Evolutionary conservation across 176 grass and related monocot species (phyloP).

Genomic region (Saccharum spontaneum): DNA sequence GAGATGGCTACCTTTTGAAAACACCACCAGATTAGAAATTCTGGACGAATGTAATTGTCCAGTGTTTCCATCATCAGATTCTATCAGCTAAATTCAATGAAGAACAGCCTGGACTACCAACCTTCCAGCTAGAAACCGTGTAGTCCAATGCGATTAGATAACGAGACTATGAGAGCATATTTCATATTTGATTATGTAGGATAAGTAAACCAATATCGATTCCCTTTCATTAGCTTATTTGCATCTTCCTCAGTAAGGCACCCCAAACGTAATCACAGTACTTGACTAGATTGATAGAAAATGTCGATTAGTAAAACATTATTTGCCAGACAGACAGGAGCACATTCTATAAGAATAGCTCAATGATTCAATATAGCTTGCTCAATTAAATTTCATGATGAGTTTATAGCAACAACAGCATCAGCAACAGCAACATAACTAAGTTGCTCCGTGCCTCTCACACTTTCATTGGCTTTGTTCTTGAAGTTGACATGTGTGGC

Average conservation of each 20-base stretch:
- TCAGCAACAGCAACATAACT: not conserved
- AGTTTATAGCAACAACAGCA: not conserved
- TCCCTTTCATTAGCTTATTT: not conserved
- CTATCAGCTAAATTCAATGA: constrained; percentile 7
- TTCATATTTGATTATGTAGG: not conserved
- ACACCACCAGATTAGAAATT: not conserved
- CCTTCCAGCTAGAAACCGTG: constrained; percentile 16
- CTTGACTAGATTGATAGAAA: not conserved
- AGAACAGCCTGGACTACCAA: constrained; percentile 22
- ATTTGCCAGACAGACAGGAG: not conserved
- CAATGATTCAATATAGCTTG: constrained; percentile 26
- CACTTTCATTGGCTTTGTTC: not conserved
- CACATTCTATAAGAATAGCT: not conserved
- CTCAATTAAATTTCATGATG: not conserved
- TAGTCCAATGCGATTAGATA: constrained; percentile 11
- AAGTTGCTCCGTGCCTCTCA: not conserved
- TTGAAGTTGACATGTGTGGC: constrained; percentile 6
- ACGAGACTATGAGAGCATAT: constrained; percentile 5
- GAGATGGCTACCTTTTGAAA: not conserved
- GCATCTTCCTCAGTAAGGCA: constrained; percentile 20
- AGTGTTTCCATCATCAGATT: not conserved
- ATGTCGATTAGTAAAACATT: not conserved
- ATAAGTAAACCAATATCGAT: not conserved
- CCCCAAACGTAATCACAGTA: not conserved
- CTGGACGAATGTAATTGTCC: not conserved